phyloP scores from a whole-genome alignment of 345 rosid species.

The Populus nigra region DNA sequence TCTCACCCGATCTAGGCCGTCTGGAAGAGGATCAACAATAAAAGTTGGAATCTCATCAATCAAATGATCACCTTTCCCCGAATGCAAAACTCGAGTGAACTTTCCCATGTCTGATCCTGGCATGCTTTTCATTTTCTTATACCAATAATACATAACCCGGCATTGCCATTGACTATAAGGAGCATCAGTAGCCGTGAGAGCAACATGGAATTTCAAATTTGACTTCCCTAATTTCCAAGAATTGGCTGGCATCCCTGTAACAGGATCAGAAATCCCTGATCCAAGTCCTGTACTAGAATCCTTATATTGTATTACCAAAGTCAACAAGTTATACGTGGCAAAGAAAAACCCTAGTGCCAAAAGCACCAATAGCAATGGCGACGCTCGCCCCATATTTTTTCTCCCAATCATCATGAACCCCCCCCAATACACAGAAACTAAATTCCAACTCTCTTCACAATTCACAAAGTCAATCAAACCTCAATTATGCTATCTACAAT shows the following conservation, averaged over 20 bases:
- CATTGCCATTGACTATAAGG: slow-evolving; percentile 93
- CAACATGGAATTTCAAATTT: slow-evolving; percentile 63
- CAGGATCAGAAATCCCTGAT: slow-evolving; percentile 53
- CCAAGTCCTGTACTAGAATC: slow-evolving; percentile 26
- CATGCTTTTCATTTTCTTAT: slow-evolving; percentile 65
- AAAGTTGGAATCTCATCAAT: slow-evolving; percentile 90
- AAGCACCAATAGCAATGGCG: slow-evolving; percentile 54
- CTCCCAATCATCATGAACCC: slow-evolving; percentile 34
- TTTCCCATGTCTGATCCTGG: slow-evolving; percentile 95
- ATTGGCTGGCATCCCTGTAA: slow-evolving; percentile 60
- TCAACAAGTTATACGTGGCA: slow-evolving; percentile 72
- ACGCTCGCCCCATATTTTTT: slow-evolving; percentile 55
- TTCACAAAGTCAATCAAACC: slow-evolving; percentile 9
- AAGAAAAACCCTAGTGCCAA: slow-evolving; percentile 68
- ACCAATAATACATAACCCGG: slow-evolving; percentile 96
- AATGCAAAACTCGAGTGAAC: slow-evolving; percentile 87
- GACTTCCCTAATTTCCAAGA: slow-evolving; percentile 38
- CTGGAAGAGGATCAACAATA: slow-evolving; percentile 90
- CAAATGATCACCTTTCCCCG: slow-evolving; percentile 78
- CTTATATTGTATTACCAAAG: slow-evolving; percentile 37
- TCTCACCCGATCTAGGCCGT: slow-evolving; percentile 80
- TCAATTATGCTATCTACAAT: slow-evolving; percentile 10
- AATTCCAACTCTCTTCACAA: slow-evolving; percentile 10
- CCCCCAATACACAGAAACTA: background rate
- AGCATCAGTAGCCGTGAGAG: slow-evolving; percentile 87